Conservation (phyloP, 208 protist species). For the Naegleria lovaniensis region DNA sequence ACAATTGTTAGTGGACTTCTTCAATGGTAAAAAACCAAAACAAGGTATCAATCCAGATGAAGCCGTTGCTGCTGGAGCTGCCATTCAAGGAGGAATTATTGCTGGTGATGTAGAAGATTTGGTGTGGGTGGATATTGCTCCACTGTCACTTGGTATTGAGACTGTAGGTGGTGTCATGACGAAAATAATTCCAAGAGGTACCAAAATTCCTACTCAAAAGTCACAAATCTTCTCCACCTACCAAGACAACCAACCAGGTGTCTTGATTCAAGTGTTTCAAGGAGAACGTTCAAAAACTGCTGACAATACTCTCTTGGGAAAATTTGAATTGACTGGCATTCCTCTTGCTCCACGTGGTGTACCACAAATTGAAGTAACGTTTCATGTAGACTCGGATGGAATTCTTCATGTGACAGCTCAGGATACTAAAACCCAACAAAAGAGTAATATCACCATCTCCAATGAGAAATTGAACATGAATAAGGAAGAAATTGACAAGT, state of each 20-base stretch:
- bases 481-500: constrained; percentile 84
- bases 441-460: no score
- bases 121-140: constrained; percentile 58
- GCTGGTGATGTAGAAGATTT: constrained; percentile 55
- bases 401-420: constrained; percentile 76
- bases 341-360: constrained; percentile 73
- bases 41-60: constrained; percentile 57
- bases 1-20: constrained; percentile 58
- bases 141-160: constrained; percentile 67
- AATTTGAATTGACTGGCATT: constrained; percentile 82
- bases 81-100: constrained; percentile 75
- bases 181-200: constrained; percentile 72
- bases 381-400: constrained; percentile 76
- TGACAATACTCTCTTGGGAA: constrained; percentile 84
- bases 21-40: constrained; percentile 42
- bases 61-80: constrained; percentile 51
- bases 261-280: constrained; percentile 85
- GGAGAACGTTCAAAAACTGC: constrained; percentile 87
- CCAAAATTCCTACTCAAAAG: constrained; percentile 66
- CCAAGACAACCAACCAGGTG: constrained; percentile 69
- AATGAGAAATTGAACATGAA: constrained; percentile 82
- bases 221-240: constrained; percentile 71
- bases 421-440: no score
- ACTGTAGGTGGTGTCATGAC: constrained; percentile 86
- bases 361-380: constrained; percentile 76